Base-by-base conservation (phyloP, 1,284 basidiomycete genomes). In the Ganoderma resinaceum region DNA sequence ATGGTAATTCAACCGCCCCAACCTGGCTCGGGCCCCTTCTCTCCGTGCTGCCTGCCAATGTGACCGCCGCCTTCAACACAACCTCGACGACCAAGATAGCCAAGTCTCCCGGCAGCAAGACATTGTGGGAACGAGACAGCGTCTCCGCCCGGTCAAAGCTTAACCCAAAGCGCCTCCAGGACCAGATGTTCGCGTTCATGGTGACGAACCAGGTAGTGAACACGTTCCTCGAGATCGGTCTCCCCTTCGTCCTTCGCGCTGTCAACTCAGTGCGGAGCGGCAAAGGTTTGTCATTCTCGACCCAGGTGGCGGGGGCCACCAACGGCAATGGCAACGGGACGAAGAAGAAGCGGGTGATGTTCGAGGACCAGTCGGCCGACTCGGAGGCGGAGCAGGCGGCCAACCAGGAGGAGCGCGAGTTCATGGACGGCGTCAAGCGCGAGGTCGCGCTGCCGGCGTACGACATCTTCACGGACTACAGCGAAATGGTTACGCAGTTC, bases 401-500 rank as follows among this genome's bases (percentile, higher is more conserved):
- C 29, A 87, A 85, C 29, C 80, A 85, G 73, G 88, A 87, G 70
- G 94, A 96, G 76, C 82, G 88, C 26, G 86, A 86, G 64, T 95
- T 94, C 77, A 81, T 99, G 73, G 89, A 94, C 74, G 83, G 87
- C 60, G 92, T 98, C 29, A 84, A 94, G 61, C 82, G 85, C 66
- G 94, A 99, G 82, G 91, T 93, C 8, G 86, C 86, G 12, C 82
- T 98, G 61, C 94, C 96, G 0, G 89, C 91, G 49, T 98, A 98
- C 76, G 87, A 89, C 60, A 81, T 92, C 3, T 95, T 95, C 75
- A 86, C 83, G 68, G 96, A 98, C 81, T 98, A 97, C 80, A 91
- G 90, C 76, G 97, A 99, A 83, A 98, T 99, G 96, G 94, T 95
- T 33, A 95, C 94, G 3, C 92, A 96, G 80, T 97, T 98, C 77